A percentile compares a stretch with the other conserved stretches of the same genome.
Evolutionary conservation across 2,329 filamentous ascomycete species (phyloP).

Genomic region (Westerdykella aurantiaca): DNA sequence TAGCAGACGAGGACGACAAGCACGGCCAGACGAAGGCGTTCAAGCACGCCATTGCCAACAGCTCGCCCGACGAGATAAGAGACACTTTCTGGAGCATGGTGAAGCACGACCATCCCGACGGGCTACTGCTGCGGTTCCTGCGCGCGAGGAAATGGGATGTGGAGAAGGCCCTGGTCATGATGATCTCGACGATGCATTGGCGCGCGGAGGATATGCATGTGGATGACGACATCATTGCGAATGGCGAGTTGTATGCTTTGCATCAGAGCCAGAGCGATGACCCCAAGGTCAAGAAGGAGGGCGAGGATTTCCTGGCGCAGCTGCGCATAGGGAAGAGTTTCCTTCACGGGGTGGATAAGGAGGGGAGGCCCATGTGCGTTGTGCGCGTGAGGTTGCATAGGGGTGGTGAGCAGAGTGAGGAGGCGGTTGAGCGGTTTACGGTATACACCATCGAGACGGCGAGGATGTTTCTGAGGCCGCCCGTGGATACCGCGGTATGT

Average conservation of each 20-base stretch:
- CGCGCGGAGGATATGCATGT: conserved; percentile 75
- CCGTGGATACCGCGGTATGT: conserved; percentile 86
- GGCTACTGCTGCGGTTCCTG: conserved; percentile 54
- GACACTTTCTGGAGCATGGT: conserved; percentile 86
- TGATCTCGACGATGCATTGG: conserved; percentile 93
- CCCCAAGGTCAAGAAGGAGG: conserved; percentile 58
- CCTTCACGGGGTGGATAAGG: conserved; percentile 78
- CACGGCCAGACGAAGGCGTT: conserved; percentile 86
- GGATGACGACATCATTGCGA: conserved; percentile 69
- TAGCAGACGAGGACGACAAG: conserved; percentile 65
- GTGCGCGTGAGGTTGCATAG: conserved; percentile 78
- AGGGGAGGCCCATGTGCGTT: conserved; percentile 78
- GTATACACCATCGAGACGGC: conserved; percentile 93
- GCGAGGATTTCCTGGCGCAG: conserved; percentile 74
- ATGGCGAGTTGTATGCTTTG: conserved; percentile 50
- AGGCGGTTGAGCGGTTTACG: conserved; percentile 80
- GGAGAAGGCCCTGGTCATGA: conserved; percentile 86
- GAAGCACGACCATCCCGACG: conserved; percentile 92
- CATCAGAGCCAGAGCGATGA: conserved; percentile 55
- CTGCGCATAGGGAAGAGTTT: conserved; percentile 89
- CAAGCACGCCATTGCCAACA: conserved; percentile 69
- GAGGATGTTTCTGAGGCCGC: conserved; percentile 71
- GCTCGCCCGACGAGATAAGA: conserved; percentile 72
- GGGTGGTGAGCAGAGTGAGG: conserved; percentile 73
- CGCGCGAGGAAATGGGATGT: conserved; percentile 68